A percentile compares a stretch with the other conserved stretches of the same genome.
Conservation (phyloP, 2,329 filamentous ascomycete genomes). For the Emericellopsis atlantica region DNA sequence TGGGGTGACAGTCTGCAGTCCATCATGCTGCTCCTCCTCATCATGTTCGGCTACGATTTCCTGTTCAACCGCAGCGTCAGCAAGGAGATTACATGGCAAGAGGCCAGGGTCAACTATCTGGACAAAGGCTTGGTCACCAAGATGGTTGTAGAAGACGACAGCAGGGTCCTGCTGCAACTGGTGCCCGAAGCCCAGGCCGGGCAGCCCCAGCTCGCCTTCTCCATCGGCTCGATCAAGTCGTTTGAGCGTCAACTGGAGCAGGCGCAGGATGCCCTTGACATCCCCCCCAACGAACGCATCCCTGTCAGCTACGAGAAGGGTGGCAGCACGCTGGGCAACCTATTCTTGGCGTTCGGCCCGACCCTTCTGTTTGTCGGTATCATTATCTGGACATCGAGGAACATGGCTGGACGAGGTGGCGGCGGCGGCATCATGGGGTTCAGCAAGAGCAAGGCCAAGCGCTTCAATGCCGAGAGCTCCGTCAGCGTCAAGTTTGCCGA, state of each 20-base stretch:
- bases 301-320: slow-evolving; percentile 80
- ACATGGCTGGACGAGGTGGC: slow-evolving; percentile 52
- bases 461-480: slow-evolving; percentile 93
- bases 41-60: slow-evolving; percentile 1
- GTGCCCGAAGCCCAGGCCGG: slow-evolving; percentile 50
- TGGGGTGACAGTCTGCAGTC: slow-evolving; percentile 22
- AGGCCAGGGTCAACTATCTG: slow-evolving; percentile 84
- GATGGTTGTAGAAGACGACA: slow-evolving; percentile 59
- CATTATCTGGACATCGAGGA: slow-evolving; percentile 66
- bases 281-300: slow-evolving; percentile 79
- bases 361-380: slow-evolving; percentile 77
- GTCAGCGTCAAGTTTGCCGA: slow-evolving; percentile 96
- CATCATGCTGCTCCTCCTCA: slow-evolving; percentile 16
- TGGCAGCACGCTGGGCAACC: slow-evolving; percentile 58
- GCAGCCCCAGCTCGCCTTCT: slow-evolving; percentile 66
- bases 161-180: slow-evolving; percentile 62
- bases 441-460: slow-evolving; percentile 88
- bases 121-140: slow-evolving; percentile 95
- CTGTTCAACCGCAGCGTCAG: neutral
- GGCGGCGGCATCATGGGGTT: slow-evolving; percentile 82
- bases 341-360: slow-evolving; percentile 71
- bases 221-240: slow-evolving; percentile 84
- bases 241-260: slow-evolving; percentile 85
- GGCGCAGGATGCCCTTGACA: slow-evolving; percentile 76
- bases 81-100: slow-evolving; percentile 91